These are phyloP conservation scores for Colletotrichum abscissum DNA, from an alignment of 2,329 filamentous ascomycete genomes.

Conservation along the genomic window DNA sequence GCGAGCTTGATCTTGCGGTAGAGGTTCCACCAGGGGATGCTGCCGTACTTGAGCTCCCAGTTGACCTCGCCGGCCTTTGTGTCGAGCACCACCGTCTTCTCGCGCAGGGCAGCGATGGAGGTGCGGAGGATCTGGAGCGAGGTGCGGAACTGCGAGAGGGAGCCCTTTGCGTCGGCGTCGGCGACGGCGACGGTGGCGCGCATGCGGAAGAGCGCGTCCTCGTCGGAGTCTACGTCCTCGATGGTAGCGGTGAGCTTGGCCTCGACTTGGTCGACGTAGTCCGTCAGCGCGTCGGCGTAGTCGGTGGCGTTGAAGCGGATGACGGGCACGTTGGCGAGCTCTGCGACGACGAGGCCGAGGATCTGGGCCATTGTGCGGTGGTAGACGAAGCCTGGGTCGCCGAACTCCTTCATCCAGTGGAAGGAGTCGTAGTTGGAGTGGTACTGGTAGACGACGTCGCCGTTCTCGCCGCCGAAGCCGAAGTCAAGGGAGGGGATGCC, in stretches of 20 bases:
- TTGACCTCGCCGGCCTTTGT: slow-evolving; percentile 54
- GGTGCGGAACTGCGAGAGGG: slow-evolving; percentile 50
- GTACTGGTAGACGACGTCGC: slow-evolving; percentile 78
- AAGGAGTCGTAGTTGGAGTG: slow-evolving; percentile 94
- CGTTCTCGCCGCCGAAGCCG: slow-evolving; percentile 59
- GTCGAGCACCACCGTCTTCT: slow-evolving; percentile 58
- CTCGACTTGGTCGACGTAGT: slow-evolving; percentile 64
- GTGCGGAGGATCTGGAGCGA: slow-evolving; percentile 52
- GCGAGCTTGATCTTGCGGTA: slow-evolving; percentile 74
- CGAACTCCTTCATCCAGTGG: slow-evolving; percentile 86
- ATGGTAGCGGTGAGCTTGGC: slow-evolving; percentile 53
- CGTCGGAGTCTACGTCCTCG: slow-evolving; percentile 39
- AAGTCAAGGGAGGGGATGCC: slow-evolving; percentile 75
- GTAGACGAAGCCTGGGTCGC: slow-evolving; percentile 76
- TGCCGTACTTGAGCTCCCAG: slow-evolving; percentile 53
- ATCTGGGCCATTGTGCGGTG: slow-evolving; percentile 76
- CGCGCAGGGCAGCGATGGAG: slow-evolving; percentile 49
- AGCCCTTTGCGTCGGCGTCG: slow-evolving; percentile 43
- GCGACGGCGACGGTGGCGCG: slow-evolving; percentile 37
- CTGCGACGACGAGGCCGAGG: slow-evolving; percentile 69
- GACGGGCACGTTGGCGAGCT: slow-evolving; percentile 70
- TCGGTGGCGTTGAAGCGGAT: slow-evolving; percentile 73
- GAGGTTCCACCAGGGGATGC: slow-evolving; percentile 84
- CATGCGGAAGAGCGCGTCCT: slow-evolving; percentile 42
- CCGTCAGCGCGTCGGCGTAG: slow-evolving; percentile 68